These are phyloP conservation scores for Scopulariopsis brevicaulis DNA, from an alignment of 2,329 filamentous ascomycete genomes.

Conservation along the genomic window DNA sequence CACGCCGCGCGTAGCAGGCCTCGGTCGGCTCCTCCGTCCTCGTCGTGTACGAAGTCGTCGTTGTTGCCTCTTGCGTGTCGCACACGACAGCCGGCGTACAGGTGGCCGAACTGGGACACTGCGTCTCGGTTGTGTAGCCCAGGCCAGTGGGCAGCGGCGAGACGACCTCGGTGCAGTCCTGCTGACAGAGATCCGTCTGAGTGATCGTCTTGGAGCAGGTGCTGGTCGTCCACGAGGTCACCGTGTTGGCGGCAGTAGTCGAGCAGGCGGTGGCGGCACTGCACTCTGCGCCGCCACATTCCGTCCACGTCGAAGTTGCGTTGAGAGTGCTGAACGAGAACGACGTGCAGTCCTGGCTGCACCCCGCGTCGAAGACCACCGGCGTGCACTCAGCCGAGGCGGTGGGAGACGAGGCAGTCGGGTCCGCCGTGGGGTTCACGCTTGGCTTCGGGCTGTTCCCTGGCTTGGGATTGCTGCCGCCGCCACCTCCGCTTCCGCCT, in stretches of 20 bases:
- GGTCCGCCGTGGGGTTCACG: background rate
- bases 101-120: background rate
- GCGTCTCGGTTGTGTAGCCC: slow-evolving; percentile 1
- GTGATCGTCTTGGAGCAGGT: slow-evolving; percentile 2
- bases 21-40: background rate
- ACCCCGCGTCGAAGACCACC: slow-evolving; percentile 1
- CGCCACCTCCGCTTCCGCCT: no score
- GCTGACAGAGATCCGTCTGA: background rate
- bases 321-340: background rate
- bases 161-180: slow-evolving; percentile 1
- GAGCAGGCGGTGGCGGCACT: background rate
- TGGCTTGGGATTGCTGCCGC: no score
- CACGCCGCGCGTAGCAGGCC: background rate
- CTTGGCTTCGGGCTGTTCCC: no score
- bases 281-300: slow-evolving; percentile 1
- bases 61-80: background rate
- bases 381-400: background rate
- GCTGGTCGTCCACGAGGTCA: background rate
- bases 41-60: slow-evolving; percentile 2
- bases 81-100: background rate
- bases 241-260: background rate
- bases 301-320: background rate
- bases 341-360: background rate
- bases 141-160: background rate
- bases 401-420: background rate